These are phyloP conservation scores for Paspalum vaginatum DNA, from an alignment of 176 grass and related monocot genomes.

Conservation along the genomic window DNA sequence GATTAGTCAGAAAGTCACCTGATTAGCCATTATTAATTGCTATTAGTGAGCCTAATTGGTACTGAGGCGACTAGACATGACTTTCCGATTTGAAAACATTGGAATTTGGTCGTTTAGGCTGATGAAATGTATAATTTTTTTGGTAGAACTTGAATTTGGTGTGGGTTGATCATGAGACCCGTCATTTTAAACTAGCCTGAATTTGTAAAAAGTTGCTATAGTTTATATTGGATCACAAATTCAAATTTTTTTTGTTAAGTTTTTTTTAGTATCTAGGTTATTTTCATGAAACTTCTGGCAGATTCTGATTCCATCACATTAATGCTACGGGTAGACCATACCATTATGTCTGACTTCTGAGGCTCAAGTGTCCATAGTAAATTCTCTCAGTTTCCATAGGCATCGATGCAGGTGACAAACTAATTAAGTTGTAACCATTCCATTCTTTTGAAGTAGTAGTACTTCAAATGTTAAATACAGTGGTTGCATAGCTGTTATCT, in stretches of 20 bases:
- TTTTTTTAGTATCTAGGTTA: not conserved
- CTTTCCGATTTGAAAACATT: too few relatives aligned
- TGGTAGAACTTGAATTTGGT: not conserved
- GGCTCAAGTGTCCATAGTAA: not conserved
- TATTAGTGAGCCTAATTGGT: too few relatives aligned
- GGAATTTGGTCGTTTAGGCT: not conserved
- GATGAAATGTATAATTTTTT: conserved; percentile 18
- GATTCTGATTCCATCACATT: conserved; percentile 4
- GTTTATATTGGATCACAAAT: conserved; percentile 16
- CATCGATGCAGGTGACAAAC: not conserved
- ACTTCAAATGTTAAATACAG: not conserved
- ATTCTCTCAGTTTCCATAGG: not conserved
- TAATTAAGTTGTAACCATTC: not conserved
- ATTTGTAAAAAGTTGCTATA: not conserved
- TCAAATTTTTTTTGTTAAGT: not conserved
- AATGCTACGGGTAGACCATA: not conserved
- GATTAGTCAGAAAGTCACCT: too few relatives aligned
- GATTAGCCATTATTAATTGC: too few relatives aligned
- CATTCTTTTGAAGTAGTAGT: not conserved
- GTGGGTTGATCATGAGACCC: not conserved
- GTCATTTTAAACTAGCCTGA: not conserved
- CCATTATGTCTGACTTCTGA: not conserved
- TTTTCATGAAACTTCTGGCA: not conserved
- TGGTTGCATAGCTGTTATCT: not conserved
- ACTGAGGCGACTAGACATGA: too few relatives aligned